phyloP scores from a whole-genome alignment of 2,329 filamentous ascomycete species.

The Monilinia vaccinii-corymbosi region DNA sequence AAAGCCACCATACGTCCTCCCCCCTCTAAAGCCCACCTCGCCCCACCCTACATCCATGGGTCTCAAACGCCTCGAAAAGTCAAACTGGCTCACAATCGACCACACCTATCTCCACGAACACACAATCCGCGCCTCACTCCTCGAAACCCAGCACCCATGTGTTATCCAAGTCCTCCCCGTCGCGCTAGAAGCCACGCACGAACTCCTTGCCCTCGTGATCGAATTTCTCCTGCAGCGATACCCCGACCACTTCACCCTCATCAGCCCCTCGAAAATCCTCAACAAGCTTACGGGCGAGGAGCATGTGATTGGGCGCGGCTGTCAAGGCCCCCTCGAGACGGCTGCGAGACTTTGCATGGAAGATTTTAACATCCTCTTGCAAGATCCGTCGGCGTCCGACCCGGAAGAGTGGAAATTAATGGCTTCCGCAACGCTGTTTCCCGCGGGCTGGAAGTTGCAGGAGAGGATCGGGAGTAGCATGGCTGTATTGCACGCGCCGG shows the following conservation, averaged over 20 bases:
- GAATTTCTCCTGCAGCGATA: constrained; percentile 37
- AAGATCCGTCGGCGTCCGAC: constrained; percentile 23
- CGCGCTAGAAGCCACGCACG: constrained; percentile 37
- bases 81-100: constrained; percentile 41
- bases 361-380: constrained; percentile 41
- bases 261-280: constrained; percentile 30
- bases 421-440: constrained; percentile 44
- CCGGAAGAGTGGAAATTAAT: constrained; percentile 35
- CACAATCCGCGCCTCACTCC: constrained; percentile 33
- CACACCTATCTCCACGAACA: constrained; percentile 37
- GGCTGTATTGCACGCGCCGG: constrained; percentile 37
- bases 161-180: constrained; percentile 38
- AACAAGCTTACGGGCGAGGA: constrained; percentile 34
- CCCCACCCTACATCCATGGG: constrained; percentile 36
- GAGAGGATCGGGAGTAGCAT: constrained; percentile 41
- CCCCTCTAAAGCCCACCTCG: neutral
- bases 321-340: constrained; percentile 38
- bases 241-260: constrained; percentile 34
- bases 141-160: constrained; percentile 31
- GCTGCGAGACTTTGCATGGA: constrained; percentile 42
- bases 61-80: constrained; percentile 35
- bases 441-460: constrained; percentile 41
- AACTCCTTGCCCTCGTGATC: constrained; percentile 38
- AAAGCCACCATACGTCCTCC: neutral
- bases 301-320: constrained; percentile 32